phyloP scores from a whole-genome alignment of 1,284 basidiomycete genomes.

The Lignosus rhinocerotis region DNA sequence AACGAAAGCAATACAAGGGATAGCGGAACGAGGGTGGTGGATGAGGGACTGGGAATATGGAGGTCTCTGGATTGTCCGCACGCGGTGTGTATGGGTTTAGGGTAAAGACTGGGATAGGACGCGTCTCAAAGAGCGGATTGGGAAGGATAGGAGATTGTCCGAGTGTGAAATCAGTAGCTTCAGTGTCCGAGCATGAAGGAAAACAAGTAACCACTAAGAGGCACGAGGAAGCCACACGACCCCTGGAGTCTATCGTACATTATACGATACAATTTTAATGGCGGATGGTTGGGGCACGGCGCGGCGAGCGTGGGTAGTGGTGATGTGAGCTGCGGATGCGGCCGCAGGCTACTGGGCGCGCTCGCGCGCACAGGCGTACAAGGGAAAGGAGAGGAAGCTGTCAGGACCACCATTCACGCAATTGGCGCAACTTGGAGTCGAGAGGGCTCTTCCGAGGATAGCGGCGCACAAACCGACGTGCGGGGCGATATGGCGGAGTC shows the following conservation, averaged over 20 bases:
- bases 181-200: conserved; percentile 16
- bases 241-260: conserved; percentile 23
- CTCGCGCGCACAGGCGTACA: neutral
- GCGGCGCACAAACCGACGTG: conserved; percentile 19
- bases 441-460: conserved; percentile 18
- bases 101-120: conserved; percentile 6
- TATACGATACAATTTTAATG: conserved; percentile 22
- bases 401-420: conserved; percentile 13
- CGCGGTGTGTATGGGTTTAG: neutral
- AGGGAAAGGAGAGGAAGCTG: neutral
- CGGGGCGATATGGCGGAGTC: conserved; percentile 24
- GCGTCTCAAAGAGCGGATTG: neutral
- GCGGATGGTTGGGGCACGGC: conserved; percentile 1
- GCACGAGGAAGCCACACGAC: conserved; percentile 19
- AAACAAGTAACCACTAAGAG: conserved; percentile 16
- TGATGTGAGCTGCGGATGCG: neutral
- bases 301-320: neutral
- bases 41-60: conserved; percentile 6
- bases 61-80: neutral
- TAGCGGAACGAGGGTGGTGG: conserved; percentile 16
- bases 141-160: conserved; percentile 5
- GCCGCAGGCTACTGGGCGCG: neutral
- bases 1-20: conserved; percentile 24
- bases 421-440: conserved; percentile 23
- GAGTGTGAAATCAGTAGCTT: conserved; percentile 5